Evolutionary conservation across 2,329 filamentous ascomycete species (phyloP).

Genomic region (Dactylonectria estremocensis): DNA sequence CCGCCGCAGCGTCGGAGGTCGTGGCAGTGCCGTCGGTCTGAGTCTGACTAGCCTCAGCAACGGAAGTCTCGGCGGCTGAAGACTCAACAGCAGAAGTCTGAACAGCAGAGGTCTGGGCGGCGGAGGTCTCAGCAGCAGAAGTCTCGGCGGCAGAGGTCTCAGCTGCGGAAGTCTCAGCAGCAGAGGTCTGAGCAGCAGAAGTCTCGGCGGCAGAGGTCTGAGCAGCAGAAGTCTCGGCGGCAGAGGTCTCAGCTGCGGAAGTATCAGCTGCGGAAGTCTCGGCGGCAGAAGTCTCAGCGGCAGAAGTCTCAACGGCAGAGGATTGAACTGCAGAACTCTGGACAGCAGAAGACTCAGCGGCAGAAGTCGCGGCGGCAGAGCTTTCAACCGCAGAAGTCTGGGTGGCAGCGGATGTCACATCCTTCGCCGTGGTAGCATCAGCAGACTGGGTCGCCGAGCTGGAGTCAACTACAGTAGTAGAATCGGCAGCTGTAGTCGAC

Average conservation of each 20-base stretch:
- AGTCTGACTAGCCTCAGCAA: not conserved
- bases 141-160: too few species aligned
- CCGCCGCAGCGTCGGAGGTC: slow-evolving; percentile 25
- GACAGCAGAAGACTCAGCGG: slow-evolving; percentile 3
- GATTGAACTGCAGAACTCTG: not conserved
- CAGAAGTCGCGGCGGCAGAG: slow-evolving; percentile 5
- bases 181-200: not conserved
- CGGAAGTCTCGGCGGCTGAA: too few species aligned
- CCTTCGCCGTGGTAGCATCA: slow-evolving; percentile 4
- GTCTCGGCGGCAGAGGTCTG: not conserved
- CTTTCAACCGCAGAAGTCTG: not conserved
- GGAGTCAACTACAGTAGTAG: not conserved
- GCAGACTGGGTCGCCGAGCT: not conserved
- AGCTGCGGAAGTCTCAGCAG: too few species aligned
- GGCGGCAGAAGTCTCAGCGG: not conserved
- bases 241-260: not conserved
- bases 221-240: not conserved
- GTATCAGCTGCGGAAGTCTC: not conserved
- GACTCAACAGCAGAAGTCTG: too few species aligned
- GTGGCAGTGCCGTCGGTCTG: not conserved
- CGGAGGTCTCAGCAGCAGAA: too few species aligned
- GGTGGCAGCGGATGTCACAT: not conserved
- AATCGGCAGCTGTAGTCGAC: not conserved
- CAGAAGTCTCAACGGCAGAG: slow-evolving; percentile 4
- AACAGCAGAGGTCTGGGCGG: too few species aligned